phyloP scores from a whole-genome alignment of 163 green algal genomes.

The Chlorella variabilis region DNA sequence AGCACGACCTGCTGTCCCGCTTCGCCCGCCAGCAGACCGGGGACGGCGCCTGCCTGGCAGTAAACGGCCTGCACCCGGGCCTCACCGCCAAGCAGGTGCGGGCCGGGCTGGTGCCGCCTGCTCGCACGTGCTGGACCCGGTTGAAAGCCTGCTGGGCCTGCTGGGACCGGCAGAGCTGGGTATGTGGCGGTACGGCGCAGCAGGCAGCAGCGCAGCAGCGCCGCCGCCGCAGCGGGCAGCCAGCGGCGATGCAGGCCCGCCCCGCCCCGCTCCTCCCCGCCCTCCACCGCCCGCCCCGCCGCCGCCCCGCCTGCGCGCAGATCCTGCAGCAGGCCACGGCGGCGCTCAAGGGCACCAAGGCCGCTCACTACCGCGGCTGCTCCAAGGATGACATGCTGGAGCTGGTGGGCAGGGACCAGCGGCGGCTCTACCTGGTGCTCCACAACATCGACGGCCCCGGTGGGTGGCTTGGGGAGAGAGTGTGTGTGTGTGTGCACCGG shows the following conservation, averaged over 20 bases:
- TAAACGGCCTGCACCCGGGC: conserved; percentile 70
- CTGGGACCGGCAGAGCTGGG: too few relatives aligned
- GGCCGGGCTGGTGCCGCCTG: too few relatives aligned
- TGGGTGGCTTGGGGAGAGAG: conserved; percentile 30
- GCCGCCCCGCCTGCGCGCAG: background rate
- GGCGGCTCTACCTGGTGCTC: conserved; percentile 81
- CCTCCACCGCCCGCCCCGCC: too few relatives aligned
- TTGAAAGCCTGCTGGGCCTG: too few relatives aligned
- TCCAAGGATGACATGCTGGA: conserved; percentile 42
- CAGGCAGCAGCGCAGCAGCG: background rate
- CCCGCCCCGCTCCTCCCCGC: too few relatives aligned
- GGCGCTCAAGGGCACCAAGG: conserved; percentile 25
- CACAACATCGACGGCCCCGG: conserved; percentile 91
- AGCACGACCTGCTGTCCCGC: conserved; percentile 74
- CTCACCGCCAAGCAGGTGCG: conserved; percentile 66
- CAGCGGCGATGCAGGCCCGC: too few relatives aligned
- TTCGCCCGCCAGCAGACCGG: conserved; percentile 62
- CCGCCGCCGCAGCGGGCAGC: too few relatives aligned
- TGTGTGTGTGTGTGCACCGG: too few relatives aligned
- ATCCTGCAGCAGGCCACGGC: conserved; percentile 30
- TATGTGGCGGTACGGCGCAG: background rate
- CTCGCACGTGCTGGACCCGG: too few relatives aligned
- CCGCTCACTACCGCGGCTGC: conserved; percentile 26
- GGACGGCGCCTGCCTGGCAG: conserved; percentile 73
- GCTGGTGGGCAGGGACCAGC: conserved; percentile 20